Base-by-base conservation (phyloP, 2,329 filamentous ascomycete species). In the Stemphylium vesicarium region DNA sequence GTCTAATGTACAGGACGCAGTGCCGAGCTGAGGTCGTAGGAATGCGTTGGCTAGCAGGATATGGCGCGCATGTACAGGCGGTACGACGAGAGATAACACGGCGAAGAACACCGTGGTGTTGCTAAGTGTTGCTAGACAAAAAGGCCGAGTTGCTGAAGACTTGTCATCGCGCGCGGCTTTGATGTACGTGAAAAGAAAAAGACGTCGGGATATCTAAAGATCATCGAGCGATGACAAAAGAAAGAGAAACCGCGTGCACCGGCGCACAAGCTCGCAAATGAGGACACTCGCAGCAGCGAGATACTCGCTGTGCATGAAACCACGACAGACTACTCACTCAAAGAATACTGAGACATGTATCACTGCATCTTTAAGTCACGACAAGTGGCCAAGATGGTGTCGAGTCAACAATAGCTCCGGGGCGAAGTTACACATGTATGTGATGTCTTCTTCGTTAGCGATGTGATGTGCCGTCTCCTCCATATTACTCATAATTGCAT, bases 391-490 rank as follows among this genome's bases (percentile, higher is more conserved):
- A 26, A 63, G 39, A 18, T 59, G 35, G 18, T 59, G 50, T 9
- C 47, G 36, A 42, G n/a, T 31, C 16, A 63, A 42, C 16, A 67
- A 22, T 40, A 67, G 22, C 2, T 57, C 56, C 22, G 64, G 64
- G 12, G 63, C 63, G 26, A 67, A 65, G n/a, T 65, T 67, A 4
- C 49, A 53, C 57, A 65, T 50, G 35, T 60, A 67, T 15, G 48
- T 51, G 5, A 67, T 32, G 18, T 67, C 64, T 4, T 22, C 24
- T 4, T 51, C 52, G 24, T 54, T 57, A 4, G 51, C 50, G 7
- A 46, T 26, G 9, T 54, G 42, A 8, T 56, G 48, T 10, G 50
- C 53, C 3, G 41, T 26, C 9, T 65, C 54, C 26, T 57, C 48
- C 47, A 65, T 41, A 24, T 63, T 63, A 2, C 35, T 40, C 13